A percentile compares a stretch with the other conserved stretches of the same genome.
phyloP scores from a whole-genome alignment of 441 rosid genomes.

The Capsella rubella region DNA sequence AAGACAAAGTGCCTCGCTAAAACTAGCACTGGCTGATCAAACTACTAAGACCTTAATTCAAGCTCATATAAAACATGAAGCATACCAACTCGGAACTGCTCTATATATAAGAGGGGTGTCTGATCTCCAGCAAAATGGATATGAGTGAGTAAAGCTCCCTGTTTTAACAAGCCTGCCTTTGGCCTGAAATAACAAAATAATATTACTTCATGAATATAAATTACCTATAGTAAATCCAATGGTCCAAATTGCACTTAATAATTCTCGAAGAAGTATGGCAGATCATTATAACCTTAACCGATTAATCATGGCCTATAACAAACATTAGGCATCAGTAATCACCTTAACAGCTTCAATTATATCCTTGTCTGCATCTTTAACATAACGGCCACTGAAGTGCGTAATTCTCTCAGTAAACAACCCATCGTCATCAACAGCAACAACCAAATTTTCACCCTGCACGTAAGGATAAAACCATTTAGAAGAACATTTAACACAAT shows the following conservation, averaged over 20 bases:
- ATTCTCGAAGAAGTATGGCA: constrained; percentile 20
- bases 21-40: constrained; percentile 27
- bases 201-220: neutral
- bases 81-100: constrained; percentile 99
- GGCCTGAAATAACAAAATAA: constrained; percentile 55
- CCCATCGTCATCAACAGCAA: constrained; percentile 98
- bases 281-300: neutral
- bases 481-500: constrained; percentile 17
- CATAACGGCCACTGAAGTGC: constrained; percentile 78
- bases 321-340: constrained; percentile 24
- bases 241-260: constrained; percentile 3
- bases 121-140: constrained; percentile 97
- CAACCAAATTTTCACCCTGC: constrained; percentile 85
- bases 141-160: constrained; percentile 84
- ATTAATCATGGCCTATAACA: neutral
- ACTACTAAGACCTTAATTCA: constrained; percentile 26
- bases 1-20: constrained; percentile 19
- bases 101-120: constrained; percentile 96
- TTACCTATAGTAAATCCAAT: constrained; percentile 9
- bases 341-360: constrained; percentile 94
- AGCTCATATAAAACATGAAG: constrained; percentile 27
- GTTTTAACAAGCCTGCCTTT: constrained; percentile 93
- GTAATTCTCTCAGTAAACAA: constrained; percentile 79
- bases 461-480: constrained; percentile 21
- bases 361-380: constrained; percentile 96